Conservation (phyloP, 169 alveolate genomes). For the Eimeria tenella region DNA sequence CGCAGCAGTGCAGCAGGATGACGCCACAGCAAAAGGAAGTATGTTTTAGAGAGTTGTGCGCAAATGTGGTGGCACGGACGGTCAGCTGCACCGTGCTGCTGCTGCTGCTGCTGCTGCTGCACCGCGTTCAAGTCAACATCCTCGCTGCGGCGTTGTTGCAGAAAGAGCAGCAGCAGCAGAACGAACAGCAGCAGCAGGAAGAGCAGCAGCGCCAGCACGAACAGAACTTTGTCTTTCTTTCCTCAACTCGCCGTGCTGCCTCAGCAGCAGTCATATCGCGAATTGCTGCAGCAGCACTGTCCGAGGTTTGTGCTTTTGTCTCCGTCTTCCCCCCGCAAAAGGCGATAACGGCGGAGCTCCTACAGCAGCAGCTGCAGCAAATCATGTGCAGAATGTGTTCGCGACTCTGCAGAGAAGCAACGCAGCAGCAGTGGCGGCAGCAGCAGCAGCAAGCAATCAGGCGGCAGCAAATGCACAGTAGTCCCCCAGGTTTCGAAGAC, state of each 20-base stretch:
- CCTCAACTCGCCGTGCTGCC: conserved; percentile 1
- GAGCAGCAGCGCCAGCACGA: background rate
- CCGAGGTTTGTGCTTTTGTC: conserved; percentile 4
- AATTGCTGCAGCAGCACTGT: conserved; percentile 1
- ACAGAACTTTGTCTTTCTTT: background rate
- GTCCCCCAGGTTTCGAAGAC: background rate
- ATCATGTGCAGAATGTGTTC: background rate
- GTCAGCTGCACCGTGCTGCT: conserved; percentile 15
- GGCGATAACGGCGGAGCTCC: background rate
- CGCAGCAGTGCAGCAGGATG: conserved; percentile 31
- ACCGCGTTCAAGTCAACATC: conserved; percentile 6
- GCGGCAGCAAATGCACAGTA: background rate
- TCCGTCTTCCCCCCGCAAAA: conserved; percentile 7
- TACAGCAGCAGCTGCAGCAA: conserved; percentile 42
- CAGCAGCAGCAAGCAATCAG: background rate
- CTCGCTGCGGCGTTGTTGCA: background rate
- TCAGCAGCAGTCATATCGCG: background rate
- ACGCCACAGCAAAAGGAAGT: conserved; percentile 7
- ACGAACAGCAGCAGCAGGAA: background rate
- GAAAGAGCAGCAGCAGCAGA: conserved; percentile 5
- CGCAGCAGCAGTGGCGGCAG: conserved; percentile 1
- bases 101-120: conserved; percentile 45
- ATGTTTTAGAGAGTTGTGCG: conserved; percentile 10
- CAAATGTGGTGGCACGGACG: background rate
- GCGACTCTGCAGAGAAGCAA: conserved; percentile 10